phyloP scores from a whole-genome alignment of 495 filamentous ascomycete genomes.

The Neurospora sublineolata region DNA sequence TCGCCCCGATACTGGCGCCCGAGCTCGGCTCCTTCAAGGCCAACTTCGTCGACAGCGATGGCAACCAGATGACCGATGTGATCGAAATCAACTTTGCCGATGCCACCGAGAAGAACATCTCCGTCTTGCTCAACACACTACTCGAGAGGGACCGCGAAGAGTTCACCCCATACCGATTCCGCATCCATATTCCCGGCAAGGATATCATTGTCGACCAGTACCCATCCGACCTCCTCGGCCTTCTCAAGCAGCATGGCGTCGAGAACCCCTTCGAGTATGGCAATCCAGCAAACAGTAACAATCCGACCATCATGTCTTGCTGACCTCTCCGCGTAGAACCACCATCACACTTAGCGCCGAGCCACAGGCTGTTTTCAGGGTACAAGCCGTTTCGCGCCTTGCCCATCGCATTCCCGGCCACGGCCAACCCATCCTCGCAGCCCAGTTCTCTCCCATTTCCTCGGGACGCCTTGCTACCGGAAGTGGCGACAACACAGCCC shows the following conservation, averaged over 20 bases:
- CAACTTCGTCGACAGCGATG: slow-evolving; percentile 75
- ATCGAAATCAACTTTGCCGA: slow-evolving; percentile 77
- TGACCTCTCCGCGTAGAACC: slow-evolving; percentile 11
- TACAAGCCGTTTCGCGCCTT: slow-evolving; percentile 83
- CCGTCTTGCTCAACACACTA: slow-evolving; percentile 79
- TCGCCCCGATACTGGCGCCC: slow-evolving; percentile 52
- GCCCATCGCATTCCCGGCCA: slow-evolving; percentile 83
- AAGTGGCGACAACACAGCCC: slow-evolving; percentile 81
- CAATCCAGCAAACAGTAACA: not conserved
- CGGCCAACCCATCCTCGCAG: slow-evolving; percentile 80
- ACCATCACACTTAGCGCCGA: slow-evolving; percentile 66
- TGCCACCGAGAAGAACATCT: slow-evolving; percentile 80
- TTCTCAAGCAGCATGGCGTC: slow-evolving; percentile 38
- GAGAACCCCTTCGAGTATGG: slow-evolving; percentile 34
- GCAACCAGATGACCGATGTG: slow-evolving; percentile 49
- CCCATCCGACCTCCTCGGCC: slow-evolving; percentile 39
- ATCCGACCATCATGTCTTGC: not conserved
- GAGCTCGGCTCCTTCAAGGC: slow-evolving; percentile 71
- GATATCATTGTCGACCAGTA: slow-evolving; percentile 63
- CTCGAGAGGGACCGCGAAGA: slow-evolving; percentile 72
- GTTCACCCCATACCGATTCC: slow-evolving; percentile 80
- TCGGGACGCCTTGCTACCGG: slow-evolving; percentile 79
- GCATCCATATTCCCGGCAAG: slow-evolving; percentile 49
- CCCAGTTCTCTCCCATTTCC: slow-evolving; percentile 73
- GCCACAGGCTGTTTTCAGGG: slow-evolving; percentile 88